Base-by-base conservation (phyloP, 768 basidiomycete species). In the Mycena haematopus region DNA sequence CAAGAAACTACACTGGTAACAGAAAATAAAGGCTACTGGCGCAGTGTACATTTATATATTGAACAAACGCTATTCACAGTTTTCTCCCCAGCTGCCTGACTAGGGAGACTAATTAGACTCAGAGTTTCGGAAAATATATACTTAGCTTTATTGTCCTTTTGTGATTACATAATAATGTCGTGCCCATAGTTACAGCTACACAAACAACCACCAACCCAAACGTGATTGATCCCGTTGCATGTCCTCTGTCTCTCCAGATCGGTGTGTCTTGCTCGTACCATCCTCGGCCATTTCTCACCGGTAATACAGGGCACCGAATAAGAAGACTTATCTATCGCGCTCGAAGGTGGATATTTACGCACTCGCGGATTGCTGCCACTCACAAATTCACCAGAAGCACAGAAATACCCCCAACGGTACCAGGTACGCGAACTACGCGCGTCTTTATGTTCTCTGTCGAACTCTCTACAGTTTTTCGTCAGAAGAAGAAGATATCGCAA, bases 261-360 rank as follows among this genome's bases (percentile, higher is more conserved):
- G 47, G 54, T 62, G 0, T 6, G 56, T 51, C 8, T 17, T 19
- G 14, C 17, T 17, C 19, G 36, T 17, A 1, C 11, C 2, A 4
- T 11, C 52, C 13, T 27, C 22, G n/a, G 21, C 22, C 19, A 6
- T 42, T 50, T 35, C 27, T 55, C 53, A 61, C 33, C 21, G 8
- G 9, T 14, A 17, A 7, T 17, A n/a, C 35, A 67, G 66, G 10
- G 59, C 66, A 2, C 52, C 47, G 9, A 51, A 61, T 8, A 67
- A 21, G 27, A 40, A 57, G 15, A 67, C 66, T 8, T 67, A 67
- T 56, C 38, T 58, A 6, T 63, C 62, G 33, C 65, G 65, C 44
- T 14, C 54, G 19, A 67, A 67, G 65, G 66, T 52, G 15, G n/a
- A 60, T 51, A 25, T 21, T 15, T 21, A 19, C 22, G 38, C 4